A percentile compares a stretch with the other conserved stretches of the same genome.
Conservation (phyloP, 2,329 filamentous ascomycete species). For the Sarocladium kiliense region DNA sequence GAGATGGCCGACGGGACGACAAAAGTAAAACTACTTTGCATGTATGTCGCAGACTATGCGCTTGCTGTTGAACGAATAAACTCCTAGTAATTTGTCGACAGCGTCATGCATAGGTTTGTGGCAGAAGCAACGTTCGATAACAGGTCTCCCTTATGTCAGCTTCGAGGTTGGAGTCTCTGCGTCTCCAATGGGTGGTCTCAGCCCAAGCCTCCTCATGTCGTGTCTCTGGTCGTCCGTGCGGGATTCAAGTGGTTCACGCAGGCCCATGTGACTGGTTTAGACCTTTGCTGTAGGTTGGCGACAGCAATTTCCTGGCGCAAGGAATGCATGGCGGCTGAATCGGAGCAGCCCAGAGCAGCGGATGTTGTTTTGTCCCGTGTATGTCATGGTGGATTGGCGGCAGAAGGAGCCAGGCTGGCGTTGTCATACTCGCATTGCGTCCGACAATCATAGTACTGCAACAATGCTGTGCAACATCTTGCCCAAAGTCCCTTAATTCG, state of each 20-base stretch:
- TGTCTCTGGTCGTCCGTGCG: not conserved
- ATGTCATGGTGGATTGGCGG: not conserved
- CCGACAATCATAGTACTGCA: not conserved
- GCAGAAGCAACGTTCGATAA: not conserved
- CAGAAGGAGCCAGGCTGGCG: not conserved
- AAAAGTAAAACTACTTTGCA: not conserved
- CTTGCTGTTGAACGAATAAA: not conserved
- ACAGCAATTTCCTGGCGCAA: no score
- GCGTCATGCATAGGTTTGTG: not conserved
- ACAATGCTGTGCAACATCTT: not conserved
- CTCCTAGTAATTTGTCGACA: not conserved
- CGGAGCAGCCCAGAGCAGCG: no score
- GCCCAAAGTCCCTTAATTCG: not conserved
- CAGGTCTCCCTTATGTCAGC: not conserved
- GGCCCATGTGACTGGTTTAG: not conserved
- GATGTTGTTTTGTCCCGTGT: no score
- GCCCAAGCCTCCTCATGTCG: no score
- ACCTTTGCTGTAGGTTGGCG: not conserved
- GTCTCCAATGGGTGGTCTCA: no score
- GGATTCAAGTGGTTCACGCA: not conserved
- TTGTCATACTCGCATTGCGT: constrained; percentile 1
- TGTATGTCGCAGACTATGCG: not conserved
- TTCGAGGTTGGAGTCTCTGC: no score
- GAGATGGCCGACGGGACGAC: not conserved
- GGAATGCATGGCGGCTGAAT: no score